These are phyloP conservation scores for Phytophthora litchii DNA, from an alignment of 352 stramenopile genomes.

Conservation along the genomic window DNA sequence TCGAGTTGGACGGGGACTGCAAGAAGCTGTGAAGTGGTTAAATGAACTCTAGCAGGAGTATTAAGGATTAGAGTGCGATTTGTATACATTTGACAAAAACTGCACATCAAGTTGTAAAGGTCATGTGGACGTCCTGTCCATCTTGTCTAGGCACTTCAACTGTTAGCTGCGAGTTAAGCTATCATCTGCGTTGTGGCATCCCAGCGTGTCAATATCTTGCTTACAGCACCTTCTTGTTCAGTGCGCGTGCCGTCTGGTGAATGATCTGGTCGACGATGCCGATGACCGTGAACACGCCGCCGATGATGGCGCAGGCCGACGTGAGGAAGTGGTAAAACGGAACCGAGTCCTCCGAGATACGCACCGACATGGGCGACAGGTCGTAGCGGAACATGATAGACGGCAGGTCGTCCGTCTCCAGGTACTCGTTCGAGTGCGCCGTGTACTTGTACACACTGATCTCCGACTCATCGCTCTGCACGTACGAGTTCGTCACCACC, in stretches of 20 bases:
- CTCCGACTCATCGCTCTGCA: conserved; percentile 61
- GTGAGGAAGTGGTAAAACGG: conserved; percentile 97
- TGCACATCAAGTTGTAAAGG: conserved; percentile 3
- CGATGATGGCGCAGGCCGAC: conserved; percentile 95
- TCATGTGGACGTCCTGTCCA: neutral
- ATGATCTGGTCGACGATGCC: conserved; percentile 93
- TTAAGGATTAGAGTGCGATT: no score
- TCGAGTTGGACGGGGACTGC: conserved; percentile 11
- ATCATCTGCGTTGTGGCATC: conserved; percentile 1
- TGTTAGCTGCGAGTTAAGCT: neutral
- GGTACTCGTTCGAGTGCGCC: conserved; percentile 88
- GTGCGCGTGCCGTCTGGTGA: conserved; percentile 81
- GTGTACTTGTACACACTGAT: conserved; percentile 92
- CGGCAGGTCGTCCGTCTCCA: conserved; percentile 84
- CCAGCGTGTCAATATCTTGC: neutral
- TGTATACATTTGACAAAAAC: no score
- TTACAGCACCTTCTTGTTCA: conserved; percentile 93
- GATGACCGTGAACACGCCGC: conserved; percentile 96
- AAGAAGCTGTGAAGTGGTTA: no score
- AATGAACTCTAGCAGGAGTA: no score
- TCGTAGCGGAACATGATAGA: conserved; percentile 93
- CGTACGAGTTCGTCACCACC: conserved; percentile 94
- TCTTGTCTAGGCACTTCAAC: neutral
- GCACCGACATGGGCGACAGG: conserved; percentile 93
- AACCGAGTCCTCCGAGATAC: conserved; percentile 92